Conservation (phyloP, 768 basidiomycete species). For the Boletus insuetus region DNA sequence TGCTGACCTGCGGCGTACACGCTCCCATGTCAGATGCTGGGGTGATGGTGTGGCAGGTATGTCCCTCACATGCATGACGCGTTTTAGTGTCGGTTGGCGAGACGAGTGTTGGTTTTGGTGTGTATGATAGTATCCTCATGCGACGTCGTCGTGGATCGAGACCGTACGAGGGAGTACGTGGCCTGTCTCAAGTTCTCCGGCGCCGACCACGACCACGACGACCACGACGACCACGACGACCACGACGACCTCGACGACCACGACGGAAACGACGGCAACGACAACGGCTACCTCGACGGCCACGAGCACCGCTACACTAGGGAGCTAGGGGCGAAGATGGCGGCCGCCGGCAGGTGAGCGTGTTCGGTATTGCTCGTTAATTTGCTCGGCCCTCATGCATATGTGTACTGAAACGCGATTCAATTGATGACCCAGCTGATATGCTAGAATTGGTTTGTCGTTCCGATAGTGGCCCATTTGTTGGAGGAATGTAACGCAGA, state of each 20-base stretch:
- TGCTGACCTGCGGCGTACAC: not conserved
- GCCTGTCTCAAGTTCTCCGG: constrained; percentile 21
- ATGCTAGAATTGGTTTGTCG: too few species aligned
- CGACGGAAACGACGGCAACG: constrained; percentile 16
- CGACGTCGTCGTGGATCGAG: constrained; percentile 36
- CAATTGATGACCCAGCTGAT: too few species aligned
- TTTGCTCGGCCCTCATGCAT: too few species aligned
- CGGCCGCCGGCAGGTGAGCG: too few species aligned
- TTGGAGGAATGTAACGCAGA: too few species aligned
- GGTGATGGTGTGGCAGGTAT: constrained; percentile 44
- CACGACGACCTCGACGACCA: constrained; percentile 2
- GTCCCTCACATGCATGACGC: not conserved
- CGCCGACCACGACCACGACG: not conserved
- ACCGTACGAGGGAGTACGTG: constrained; percentile 40
- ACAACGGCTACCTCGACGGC: too few species aligned
- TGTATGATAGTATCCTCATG: constrained; percentile 36
- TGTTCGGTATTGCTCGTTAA: too few species aligned
- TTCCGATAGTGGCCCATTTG: too few species aligned
- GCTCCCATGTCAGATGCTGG: constrained; percentile 31
- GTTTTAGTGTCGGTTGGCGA: not conserved
- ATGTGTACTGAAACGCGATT: too few species aligned
- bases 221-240: constrained; percentile 14
- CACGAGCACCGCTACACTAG: constrained; percentile 8
- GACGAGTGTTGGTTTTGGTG: too few species aligned
- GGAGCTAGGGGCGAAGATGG: too few species aligned